These are phyloP conservation scores for Ophiostoma montium DNA, from an alignment of 2,329 filamentous ascomycete species.

Conservation along the genomic window DNA sequence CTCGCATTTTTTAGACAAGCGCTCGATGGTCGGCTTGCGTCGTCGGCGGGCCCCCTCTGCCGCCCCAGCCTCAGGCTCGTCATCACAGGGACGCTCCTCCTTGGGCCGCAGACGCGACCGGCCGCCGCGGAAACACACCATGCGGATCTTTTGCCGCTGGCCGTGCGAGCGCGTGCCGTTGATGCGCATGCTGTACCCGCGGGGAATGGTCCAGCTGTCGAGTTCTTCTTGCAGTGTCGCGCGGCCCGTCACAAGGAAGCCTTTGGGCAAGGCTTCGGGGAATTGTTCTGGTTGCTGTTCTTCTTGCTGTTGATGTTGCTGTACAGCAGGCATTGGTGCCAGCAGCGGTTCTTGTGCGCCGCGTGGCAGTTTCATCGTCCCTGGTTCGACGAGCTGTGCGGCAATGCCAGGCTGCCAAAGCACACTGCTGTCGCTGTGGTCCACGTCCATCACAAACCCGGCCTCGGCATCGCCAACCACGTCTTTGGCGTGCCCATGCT, in stretches of 20 bases:
- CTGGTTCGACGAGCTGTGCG: no score
- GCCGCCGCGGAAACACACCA: conserved; percentile 25
- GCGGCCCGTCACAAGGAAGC: conserved; percentile 20
- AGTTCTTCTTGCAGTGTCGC: conserved; percentile 23
- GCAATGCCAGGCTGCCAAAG: no score
- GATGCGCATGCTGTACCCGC: conserved; percentile 26
- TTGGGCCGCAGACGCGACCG: conserved; percentile 20
- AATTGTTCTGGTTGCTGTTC: not conserved
- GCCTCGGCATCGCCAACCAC: not conserved
- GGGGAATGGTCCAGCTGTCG: conserved; percentile 22
- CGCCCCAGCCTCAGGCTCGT: no score
- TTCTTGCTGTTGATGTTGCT: not conserved
- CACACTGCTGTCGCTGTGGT: not conserved
- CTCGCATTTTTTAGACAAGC: conserved; percentile 23
- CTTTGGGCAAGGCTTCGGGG: conserved; percentile 22
- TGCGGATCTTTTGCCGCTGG: conserved; percentile 23
- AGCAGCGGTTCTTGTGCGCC: not conserved
- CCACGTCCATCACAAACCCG: not conserved
- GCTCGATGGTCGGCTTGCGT: conserved; percentile 22
- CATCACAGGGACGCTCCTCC: no score
- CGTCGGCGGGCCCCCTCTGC: conserved; percentile 12
- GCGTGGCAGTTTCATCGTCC: no score
- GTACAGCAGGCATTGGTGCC: not conserved
- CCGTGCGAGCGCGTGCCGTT: conserved; percentile 23
- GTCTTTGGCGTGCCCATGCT: not conserved